Base-by-base conservation (phyloP, 1,284 basidiomycete genomes). In the Mycosarcoma maydis region DNA sequence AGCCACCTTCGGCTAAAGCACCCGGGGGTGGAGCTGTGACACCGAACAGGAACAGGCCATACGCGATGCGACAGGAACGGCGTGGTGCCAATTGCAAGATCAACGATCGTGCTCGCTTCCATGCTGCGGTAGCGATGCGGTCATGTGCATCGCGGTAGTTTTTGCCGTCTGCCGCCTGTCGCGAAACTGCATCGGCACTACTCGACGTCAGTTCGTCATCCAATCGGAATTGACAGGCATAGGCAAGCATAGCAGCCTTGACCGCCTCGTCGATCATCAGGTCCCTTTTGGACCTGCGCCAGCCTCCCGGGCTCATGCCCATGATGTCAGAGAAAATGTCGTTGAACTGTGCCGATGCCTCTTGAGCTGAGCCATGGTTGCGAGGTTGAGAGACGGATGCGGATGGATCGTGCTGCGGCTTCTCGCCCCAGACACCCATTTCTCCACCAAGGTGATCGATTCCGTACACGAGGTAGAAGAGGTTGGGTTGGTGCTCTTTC, bases 391-490 rank as follows among this genome's bases (percentile, higher is more conserved):
- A 20, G 0, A 29, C 3, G 19, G 40, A 39, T 8, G 48, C 7
- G 4, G 22, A 24, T 6, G 33, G 23, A 20, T 34, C 23, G 24
- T 51, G 51, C 27, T 64, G 50, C n/a, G 66, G 53, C 36, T 72
- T 72, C 17, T 64, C 57, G 34, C 58, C 59, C 69, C 64, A 72
- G 11, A 72, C 59, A 22, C 59, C 64, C 64, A 72, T 67, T 49
- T 72, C 64, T 26, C 55, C 69, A 8, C 69, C 69, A 17, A 72
- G 64, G 24, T 72, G 69, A 20, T 72, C 69, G 23, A 72, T 52
- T 3, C 69, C 69, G 44, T 61, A 72, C 27, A 72, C 69, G 17
- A 72, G 59, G 52, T 64, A 68, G 38, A 72, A 72, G 9, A 72
- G 49, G 17, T 72, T 72, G 7, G 69, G 69, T 47, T 72, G 69